phyloP scores from a whole-genome alignment of 495 filamentous ascomycete species.

The Hypoxylon trugodes region DNA sequence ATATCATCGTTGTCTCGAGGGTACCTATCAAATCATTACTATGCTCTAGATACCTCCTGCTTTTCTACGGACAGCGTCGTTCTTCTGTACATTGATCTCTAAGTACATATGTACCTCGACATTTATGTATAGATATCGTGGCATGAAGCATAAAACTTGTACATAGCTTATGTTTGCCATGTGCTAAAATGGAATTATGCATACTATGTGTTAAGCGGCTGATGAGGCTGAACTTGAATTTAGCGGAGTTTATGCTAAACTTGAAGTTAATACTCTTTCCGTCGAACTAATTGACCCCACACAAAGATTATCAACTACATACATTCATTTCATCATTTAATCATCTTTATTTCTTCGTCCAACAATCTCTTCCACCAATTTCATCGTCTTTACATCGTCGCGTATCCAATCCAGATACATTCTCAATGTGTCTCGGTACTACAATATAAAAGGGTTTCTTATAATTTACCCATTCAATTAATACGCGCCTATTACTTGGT shows the following conservation, averaged over 20 bases:
- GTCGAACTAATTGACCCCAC: conserved; percentile 34
- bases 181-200: too few species aligned
- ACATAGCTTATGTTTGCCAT: too few species aligned
- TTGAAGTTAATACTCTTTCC: conserved; percentile 11
- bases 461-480: not conserved
- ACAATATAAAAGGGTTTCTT: not conserved
- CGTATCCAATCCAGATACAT: not conserved
- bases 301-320: conserved; percentile 27
- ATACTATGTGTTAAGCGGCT: too few species aligned
- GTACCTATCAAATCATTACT: too few species aligned
- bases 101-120: too few species aligned
- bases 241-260: conserved; percentile 13
- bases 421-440: conserved; percentile 1
- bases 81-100: too few species aligned
- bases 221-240: conserved; percentile 35
- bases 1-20: too few species aligned
- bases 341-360: not conserved
- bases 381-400: conserved; percentile 6
- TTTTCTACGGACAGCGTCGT: too few species aligned
- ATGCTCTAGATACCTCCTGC: too few species aligned
- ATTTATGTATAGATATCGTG: too few species aligned
- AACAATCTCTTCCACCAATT: too few species aligned
- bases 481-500: conserved; percentile 5
- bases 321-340: not conserved
- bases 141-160: too few species aligned